phyloP scores from a whole-genome alignment of 192 early-diverging fungal genomes.

The Rhizophagus clarus region DNA sequence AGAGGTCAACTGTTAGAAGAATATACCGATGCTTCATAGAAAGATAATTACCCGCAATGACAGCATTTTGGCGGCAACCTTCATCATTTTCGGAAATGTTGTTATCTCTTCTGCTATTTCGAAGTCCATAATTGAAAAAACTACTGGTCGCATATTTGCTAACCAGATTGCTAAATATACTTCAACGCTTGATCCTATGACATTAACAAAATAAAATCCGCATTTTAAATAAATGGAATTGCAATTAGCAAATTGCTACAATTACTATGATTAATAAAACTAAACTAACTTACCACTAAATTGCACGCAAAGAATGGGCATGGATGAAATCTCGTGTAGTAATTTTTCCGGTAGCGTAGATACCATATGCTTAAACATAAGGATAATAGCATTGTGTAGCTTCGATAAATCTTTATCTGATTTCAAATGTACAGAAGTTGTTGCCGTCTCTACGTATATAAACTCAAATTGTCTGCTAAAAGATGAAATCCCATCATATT shows the following conservation, averaged over 20 bases:
- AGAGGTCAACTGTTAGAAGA: conserved; percentile 20
- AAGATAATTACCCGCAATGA: conserved; percentile 29
- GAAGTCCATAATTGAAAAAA: conserved; percentile 28
- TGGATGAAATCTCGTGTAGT: conserved; percentile 12
- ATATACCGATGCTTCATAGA: conserved; percentile 17
- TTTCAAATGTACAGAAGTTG: conserved; percentile 11
- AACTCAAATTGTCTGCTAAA: conserved; percentile 22
- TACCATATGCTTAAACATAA: conserved; percentile 24
- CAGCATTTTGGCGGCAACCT: conserved; percentile 23
- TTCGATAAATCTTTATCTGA: conserved; percentile 27
- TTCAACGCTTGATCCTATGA: conserved; percentile 26
- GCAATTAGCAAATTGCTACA: conserved; percentile 10
- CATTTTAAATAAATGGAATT: conserved; percentile 18
- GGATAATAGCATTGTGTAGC: conserved; percentile 4
- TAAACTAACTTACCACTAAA: conserved; percentile 24
- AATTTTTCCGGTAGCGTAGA: conserved; percentile 15
- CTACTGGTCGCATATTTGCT: conserved; percentile 22
- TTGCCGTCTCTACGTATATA: conserved; percentile 16
- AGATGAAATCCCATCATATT: conserved; percentile 8
- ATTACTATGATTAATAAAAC: conserved; percentile 14
- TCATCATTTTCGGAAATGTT: conserved; percentile 25
- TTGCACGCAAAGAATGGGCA: conserved; percentile 22
- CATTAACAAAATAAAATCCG: conserved; percentile 11
- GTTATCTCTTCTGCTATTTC: conserved; percentile 26
- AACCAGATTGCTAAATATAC: conserved; percentile 18